Base-by-base conservation (phyloP, 2,329 filamentous ascomycete genomes). In the Madurella mycetomatis region DNA sequence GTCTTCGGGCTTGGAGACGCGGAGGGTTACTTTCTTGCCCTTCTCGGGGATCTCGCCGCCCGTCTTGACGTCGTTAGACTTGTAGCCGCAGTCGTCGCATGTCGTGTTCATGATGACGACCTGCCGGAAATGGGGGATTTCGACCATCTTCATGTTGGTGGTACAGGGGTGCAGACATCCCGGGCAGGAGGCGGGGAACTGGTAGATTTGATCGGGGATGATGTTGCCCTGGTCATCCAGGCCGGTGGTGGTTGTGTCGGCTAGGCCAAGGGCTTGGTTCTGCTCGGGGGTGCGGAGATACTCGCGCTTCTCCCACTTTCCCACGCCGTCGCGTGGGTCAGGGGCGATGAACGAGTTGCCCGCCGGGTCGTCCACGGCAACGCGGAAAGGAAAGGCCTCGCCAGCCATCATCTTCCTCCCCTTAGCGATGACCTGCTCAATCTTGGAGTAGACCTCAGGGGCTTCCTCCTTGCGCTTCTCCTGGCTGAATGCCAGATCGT, bases 71-170 rank as follows among this genome's bases (percentile, higher is more conserved):
- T 99, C 94, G 72, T 95, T 97, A 63, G 88, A 94, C 59, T 90
- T 87, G 76, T 97, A 95, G 54, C 92, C 92, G 69, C 94, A 99
- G 70, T 87, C 80, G 30, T 92, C 86, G 73, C 94, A 99, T 30
- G 90, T 86, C 2, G 92, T 97, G 63, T 86, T 92, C 89, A 96
- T 97, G 64, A 99, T 80, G 41, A 96, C 86, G 2, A 99, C 94
- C 68, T 97, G 90, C 74, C 96, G 95, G 77, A 99, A 99, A 74
- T 96, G 88, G 1, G 94, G 94, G 59, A 99, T 96, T 66, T 95
- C 90, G 54, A 97, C 90, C 86, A 96, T 95, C 77, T 96, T 96
- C 90, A 96, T 96, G 72, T 96, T 92, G 9, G 95, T 95, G 4
- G 85, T 84, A 73, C 92, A 96, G 4, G 84, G 76, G 71, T 88